Evolutionary conservation across 2,329 filamentous ascomycete genomes (phyloP).

Genomic region (Metarhizium guizhouense): DNA sequence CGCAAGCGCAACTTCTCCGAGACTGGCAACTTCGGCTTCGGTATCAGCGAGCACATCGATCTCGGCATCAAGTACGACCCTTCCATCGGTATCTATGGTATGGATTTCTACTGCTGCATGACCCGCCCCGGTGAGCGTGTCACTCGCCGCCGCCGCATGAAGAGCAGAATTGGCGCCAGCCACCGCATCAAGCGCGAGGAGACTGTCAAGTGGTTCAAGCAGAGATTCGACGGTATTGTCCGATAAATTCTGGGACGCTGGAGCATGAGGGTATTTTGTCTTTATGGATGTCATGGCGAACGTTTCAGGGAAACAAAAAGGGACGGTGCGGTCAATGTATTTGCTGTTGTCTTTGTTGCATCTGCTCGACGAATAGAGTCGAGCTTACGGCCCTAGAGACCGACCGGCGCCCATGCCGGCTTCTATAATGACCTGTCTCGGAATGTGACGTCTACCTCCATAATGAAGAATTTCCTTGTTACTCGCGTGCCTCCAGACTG

Average conservation of each 20-base stretch:
- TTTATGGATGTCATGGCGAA: conserved; percentile 34
- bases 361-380: conserved; percentile 48
- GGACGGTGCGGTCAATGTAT: conserved; percentile 28
- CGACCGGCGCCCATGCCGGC: conserved; percentile 61
- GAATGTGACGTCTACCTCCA: conserved; percentile 24
- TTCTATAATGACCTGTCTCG: conserved; percentile 32
- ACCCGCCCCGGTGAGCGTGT: conserved; percentile 98
- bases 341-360: conserved; percentile 34
- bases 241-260: conserved; percentile 55
- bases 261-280: conserved; percentile 12
- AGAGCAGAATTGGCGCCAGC: conserved; percentile 74
- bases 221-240: conserved; percentile 95
- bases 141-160: conserved; percentile 84
- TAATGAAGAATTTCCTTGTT: not conserved
- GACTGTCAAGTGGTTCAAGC: conserved; percentile 93
- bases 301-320: conserved; percentile 23
- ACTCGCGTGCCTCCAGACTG: not conserved
- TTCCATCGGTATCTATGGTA: conserved; percentile 96
- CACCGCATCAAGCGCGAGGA: conserved; percentile 93
- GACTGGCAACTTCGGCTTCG: conserved; percentile 99
- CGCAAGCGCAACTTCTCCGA: conserved; percentile 99
- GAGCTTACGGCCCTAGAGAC: conserved; percentile 63
- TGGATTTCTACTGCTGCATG: conserved; percentile 99
- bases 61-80: conserved; percentile 99
- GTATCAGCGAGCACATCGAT: conserved; percentile 99